Evolutionary conservation across 306 rosid species (phyloP), one percentile per base, ranked within the genome.

Genomic region (Castanopsis chinensis): DNA sequence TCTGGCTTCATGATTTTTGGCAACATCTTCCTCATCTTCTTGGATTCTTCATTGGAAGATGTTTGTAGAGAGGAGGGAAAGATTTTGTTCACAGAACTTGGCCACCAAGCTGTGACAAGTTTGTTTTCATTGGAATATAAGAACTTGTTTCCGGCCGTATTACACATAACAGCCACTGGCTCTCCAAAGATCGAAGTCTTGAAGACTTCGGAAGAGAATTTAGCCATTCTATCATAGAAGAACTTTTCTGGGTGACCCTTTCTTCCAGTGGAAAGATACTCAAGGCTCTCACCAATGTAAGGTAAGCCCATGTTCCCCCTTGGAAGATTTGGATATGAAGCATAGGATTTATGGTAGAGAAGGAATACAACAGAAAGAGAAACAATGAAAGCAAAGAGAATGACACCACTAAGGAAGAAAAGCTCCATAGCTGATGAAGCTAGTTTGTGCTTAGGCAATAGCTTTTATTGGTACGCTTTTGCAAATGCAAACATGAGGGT

Each of bases 31-130:
- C 52, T 75, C 8, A 23, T 37, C 21, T 51, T 75, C 57, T 37
- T 75, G 2, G 71, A 69, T 45, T 75, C 59, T 12, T 75, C 79
- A 4, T 37, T 75, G 37, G 59, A 19, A 28, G 55, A 58, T 19
- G 53, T 9, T 28, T 75, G 68, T 21, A 41, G 8, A 19, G 79
- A 32, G n/a, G 79, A 75, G 15, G 79, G 79, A 33, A 75, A 75
- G 10, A 75, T 35, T 17, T 75, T 75, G 56, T 75, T 25, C 14
- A 64, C 56, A 23, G 79, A 75, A 12, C 27, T 17, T 11, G 79
- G 79, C 79, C 79, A 75, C 79, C 79, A 75, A n/a, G 43, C 58
- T 2, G 69, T 61, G 14, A 75, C 79, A 2, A 41, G 56, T 35
- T 60, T 75, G 56, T 43, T 49, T 54, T 75, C 59, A 19, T 75